Evolutionary conservation across 1,284 basidiomycete species (phyloP), one percentile per base, ranked within the genome.

Genomic region (Mycena citricolor): DNA sequence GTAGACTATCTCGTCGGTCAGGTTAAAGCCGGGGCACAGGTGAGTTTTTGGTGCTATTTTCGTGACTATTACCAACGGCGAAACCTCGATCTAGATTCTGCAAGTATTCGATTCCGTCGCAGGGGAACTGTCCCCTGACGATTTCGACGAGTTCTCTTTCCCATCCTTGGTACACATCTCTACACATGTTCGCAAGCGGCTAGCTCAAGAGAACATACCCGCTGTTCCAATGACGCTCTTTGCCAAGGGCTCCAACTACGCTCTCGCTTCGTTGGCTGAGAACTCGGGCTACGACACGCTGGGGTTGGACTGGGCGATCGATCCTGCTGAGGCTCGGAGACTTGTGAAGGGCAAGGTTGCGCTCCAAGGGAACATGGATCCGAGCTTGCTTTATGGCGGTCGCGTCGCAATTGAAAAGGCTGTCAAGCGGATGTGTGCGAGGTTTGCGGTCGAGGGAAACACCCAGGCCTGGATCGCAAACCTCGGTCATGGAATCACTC

Each of bases 71-170:
- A n/a, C 46, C 26, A 52, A 34, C 8, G 20, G 8, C 8, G 37
- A 16, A 21, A 20, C 21, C 34, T 13, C 35, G 22, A 28, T 13
- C 19, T 60, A 97, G 91, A 73, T 95, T 42, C 74, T 97, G 5
- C 94, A 98, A 79, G 79, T 98, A 12, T 98, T 98, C 61, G 94
- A 98, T 66, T 95, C 94, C 3, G 92, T 89, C 80, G 94, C 90
- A 4, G 87, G 90, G 48, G 93, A 95, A 62, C 75, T 98, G 49
- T 85, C 90, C 5, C 89, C 86, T 4, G 70, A 90, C 60, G 88
- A 95, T 61, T 97, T 94, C 67, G 64, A 68, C 26, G 68, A 73
- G 41, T 97, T 90, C 67, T 81, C 89, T 37, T 73, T 86, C 49
- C 86, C 87, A 20, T 77, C 79, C 23, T 68, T 88, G 28, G 62